A percentile compares a stretch with the other conserved stretches of the same genome.
Conservation (phyloP, 2,329 filamentous ascomycete species). For the Hypocrella siamensis region DNA sequence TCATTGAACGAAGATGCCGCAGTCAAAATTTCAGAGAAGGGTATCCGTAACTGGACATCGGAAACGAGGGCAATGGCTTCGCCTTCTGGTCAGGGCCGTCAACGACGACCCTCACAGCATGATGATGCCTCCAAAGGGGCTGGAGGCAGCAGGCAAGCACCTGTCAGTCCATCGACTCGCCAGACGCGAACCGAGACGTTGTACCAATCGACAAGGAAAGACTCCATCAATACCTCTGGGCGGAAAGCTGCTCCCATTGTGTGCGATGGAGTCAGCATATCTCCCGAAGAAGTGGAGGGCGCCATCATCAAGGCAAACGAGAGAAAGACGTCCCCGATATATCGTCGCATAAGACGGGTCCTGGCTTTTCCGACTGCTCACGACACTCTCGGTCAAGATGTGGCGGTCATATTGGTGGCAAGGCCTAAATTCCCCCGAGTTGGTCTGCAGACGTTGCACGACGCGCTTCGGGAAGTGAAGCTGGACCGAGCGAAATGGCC, state of each 20-base stretch:
- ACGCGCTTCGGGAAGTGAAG: slow-evolving; percentile 21
- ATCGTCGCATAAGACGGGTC: slow-evolving; percentile 25
- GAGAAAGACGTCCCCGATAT: slow-evolving; percentile 21
- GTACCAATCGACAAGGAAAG: not conserved
- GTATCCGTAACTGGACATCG: no score
- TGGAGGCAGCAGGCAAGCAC: no score
- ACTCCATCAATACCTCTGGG: not conserved
- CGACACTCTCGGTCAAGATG: slow-evolving; percentile 32
- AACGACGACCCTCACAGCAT: no score
- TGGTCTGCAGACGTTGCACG: slow-evolving; percentile 28
- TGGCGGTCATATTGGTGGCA: slow-evolving; percentile 34
- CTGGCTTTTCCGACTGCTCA: slow-evolving; percentile 32
- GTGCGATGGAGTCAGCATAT: slow-evolving; percentile 9
- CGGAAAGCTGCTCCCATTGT: slow-evolving; percentile 32
- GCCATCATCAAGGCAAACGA: slow-evolving; percentile 28
- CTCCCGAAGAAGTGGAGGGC: slow-evolving; percentile 27
- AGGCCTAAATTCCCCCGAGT: slow-evolving; percentile 21
- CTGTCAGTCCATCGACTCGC: no score
- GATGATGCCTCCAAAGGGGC: no score
- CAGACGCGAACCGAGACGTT: no score
- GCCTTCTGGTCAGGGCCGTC: no score
- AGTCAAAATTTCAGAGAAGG: no score
- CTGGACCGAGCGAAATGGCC: slow-evolving; percentile 35
- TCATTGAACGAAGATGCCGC: no score
- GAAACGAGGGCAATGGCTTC: no score